Base-by-base conservation (phyloP, 1,284 basidiomycete genomes). In the Stereum hirsutum region DNA sequence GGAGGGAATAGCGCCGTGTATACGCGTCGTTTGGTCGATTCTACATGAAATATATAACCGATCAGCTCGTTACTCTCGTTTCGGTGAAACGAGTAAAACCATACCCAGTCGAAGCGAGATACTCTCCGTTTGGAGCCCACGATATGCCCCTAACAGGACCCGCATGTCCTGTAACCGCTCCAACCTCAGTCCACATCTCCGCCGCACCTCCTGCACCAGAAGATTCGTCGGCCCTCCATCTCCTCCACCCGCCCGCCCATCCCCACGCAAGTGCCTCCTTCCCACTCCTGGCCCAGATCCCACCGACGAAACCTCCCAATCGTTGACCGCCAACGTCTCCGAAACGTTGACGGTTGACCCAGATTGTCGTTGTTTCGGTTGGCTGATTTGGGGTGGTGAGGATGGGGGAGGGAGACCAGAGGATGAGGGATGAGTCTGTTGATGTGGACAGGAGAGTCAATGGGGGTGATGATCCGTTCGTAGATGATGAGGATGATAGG, bases 221-320 rank as follows among this genome's bases (percentile, higher is more conserved):
- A 39, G 25, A 49, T 1, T 45, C 42, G n/a, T 47, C 52, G 41
- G 73, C 72, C 24, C 61, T 61, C 93, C 93, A 98, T 38, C 89
- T 72, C 55, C 93, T 74, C 80, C 89, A 92, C 3, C 89, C 87
- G 23, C 94, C 93, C 40, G 80, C 81, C 93, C 94, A 97, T 0
- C 91, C 93, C 74, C 84, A 89, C 1, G 86, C 87, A 10, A 93
- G 56, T 0, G 80, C 83, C 30, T 85, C 80, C n/a, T 60, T 53
- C 0, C 80, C 80, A 31, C 61, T 55, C 7, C 52, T 61, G 3
- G 67, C 68, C 90, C 92, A 97, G 6, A 90, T 53, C 0, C 86
- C 90, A 2, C 91, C 91, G 40, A 94, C 82, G 59, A 98, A 95
- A 0, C 91, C 86, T 27, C 87, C 89, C 4, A 96, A 68, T 27